Base-by-base conservation (phyloP, 495 filamentous ascomycete genomes). In the Daldinia caldariorum region DNA sequence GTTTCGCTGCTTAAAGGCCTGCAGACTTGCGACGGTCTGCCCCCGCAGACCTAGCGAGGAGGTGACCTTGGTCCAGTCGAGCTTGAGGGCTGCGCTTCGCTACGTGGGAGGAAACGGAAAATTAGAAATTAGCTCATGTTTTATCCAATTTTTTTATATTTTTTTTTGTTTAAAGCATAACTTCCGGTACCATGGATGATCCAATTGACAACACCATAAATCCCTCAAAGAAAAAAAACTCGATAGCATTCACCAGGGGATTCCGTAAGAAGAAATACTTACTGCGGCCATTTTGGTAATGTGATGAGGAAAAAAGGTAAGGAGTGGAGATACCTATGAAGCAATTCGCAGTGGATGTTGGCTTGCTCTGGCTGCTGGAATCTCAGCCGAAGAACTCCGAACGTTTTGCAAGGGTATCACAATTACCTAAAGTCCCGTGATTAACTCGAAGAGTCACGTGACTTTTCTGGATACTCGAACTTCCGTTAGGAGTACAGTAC, bases 1-100 rank as follows among this genome's bases (percentile, higher is more conserved):
- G 86, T 98, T 97, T 83, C 96, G 95, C 89, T 97, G 94, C 87
- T 99, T 99, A 90, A 99, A 99, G 72, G 92, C 84, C 79, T 92
- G 89, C 57, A 99, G 92, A 59, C 94, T 90, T 70, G 90, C 82
- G 64, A 90, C 93, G 71, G 96, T 99, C 82, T 92, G 91, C 78
- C 96, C 96, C 83, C 91, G 92, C 81, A 99, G 92, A 76, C 95
- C 94, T 76, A 99, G 93, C 75, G 92, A 94, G 80, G 85, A 88
- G 80, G 89, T 89, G 78, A 98, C 88, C 84, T 92, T 93, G 83
- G 85, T 86, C 96, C 96, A 99, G 89, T 99, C 95, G 87, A 99
- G 89, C 89, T 97, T 99, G 83, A 94, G 89, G 84, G 96, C 94
- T 85, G 95, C 94, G 89, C 92, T 95, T 86, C 94, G 91, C 95